These are phyloP conservation scores for Thelonectria discophora DNA, from an alignment of 2,329 filamentous ascomycete genomes.

Conservation along the genomic window DNA sequence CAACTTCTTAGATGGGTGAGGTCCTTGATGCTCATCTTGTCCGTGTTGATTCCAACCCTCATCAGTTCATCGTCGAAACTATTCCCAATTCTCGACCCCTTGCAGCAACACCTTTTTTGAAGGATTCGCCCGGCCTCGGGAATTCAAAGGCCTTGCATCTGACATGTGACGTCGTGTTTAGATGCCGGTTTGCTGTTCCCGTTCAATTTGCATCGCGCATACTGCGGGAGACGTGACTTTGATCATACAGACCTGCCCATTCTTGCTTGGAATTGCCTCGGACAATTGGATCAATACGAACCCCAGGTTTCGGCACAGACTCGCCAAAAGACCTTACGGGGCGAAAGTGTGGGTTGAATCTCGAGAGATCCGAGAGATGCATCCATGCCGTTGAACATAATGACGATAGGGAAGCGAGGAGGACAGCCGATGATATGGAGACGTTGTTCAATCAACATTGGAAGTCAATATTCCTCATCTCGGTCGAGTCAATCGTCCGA, in stretches of 20 bases:
- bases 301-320: constrained; percentile 15
- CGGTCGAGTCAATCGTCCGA: background rate
- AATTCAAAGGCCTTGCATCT: constrained; percentile 10
- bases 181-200: background rate
- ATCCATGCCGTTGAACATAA: background rate
- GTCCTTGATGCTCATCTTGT: constrained; percentile 11
- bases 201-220: background rate
- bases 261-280: constrained; percentile 2
- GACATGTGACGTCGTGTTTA: constrained; percentile 13
- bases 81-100: constrained; percentile 21
- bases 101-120: background rate
- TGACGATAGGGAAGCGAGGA: background rate
- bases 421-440: background rate
- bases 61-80: background rate
- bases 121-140: constrained; percentile 19
- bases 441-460: background rate
- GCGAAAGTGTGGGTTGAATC: constrained; percentile 3
- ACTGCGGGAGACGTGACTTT: background rate
- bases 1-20: constrained; percentile 19
- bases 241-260: background rate
- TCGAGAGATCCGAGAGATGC: constrained; percentile 1
- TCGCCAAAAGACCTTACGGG: constrained; percentile 8
- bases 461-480: background rate
- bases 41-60: background rate
- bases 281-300: background rate